Percentiles rank a stretch among this genome's conserved stretches.
These are phyloP conservation scores for Dichomitus squalens DNA, from an alignment of 1,284 basidiomycete genomes.

Conservation along the genomic window DNA sequence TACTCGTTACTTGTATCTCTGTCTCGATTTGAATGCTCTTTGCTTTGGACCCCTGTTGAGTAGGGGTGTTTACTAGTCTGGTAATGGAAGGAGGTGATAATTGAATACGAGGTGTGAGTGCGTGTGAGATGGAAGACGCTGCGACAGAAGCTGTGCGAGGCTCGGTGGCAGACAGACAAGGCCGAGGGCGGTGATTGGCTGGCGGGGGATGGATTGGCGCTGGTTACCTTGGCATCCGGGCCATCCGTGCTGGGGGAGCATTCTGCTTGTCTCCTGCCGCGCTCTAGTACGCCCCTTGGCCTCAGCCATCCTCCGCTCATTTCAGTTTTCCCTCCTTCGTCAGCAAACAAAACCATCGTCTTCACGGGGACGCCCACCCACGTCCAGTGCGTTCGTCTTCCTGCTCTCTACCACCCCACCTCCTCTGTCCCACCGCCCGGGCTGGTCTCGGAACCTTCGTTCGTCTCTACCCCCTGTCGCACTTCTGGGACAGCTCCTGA, in stretches of 20 bases:
- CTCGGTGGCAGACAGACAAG: slow-evolving; percentile 1
- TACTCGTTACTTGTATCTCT: neutral
- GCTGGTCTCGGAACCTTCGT: slow-evolving; percentile 21
- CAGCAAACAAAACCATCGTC: slow-evolving; percentile 18
- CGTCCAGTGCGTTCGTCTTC: slow-evolving; percentile 20
- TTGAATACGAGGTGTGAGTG: neutral
- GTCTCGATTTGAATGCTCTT: neutral
- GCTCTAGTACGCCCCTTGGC: slow-evolving; percentile 15
- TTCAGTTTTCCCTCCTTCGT: slow-evolving; percentile 23
- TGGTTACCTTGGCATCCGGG: slow-evolving; percentile 25
- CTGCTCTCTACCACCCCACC: slow-evolving; percentile 4
- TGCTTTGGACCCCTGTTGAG: neutral
- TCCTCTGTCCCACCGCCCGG: slow-evolving; percentile 9
- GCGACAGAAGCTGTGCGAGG: neutral
- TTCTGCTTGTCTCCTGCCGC: slow-evolving; percentile 15
- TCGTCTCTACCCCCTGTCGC: slow-evolving; percentile 5
- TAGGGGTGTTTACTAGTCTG: neutral
- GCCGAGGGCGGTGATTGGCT: slow-evolving; percentile 10
- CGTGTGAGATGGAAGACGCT: neutral
- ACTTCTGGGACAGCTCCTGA: slow-evolving; percentile 7
- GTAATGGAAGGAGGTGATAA: neutral
- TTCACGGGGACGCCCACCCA: slow-evolving; percentile 18
- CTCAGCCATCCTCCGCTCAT: slow-evolving; percentile 24
- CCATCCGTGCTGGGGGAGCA: neutral
- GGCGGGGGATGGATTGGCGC: slow-evolving; percentile 8